Evolutionary conservation across 2,329 filamentous ascomycete species (phyloP).

Genomic region (Colletotrichum lindemuthianum): DNA sequence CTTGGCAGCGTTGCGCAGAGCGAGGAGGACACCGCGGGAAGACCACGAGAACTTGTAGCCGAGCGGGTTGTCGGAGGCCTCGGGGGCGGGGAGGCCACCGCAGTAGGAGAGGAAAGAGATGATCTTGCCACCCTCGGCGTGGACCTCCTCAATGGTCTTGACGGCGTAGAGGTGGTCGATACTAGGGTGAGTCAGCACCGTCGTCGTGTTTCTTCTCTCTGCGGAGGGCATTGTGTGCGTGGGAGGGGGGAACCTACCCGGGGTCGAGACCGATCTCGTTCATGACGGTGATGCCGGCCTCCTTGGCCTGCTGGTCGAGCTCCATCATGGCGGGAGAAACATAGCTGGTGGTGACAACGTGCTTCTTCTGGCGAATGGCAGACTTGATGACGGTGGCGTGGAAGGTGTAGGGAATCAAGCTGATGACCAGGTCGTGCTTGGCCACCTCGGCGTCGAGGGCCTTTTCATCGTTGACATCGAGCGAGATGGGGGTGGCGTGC

Average conservation of each 20-base stretch:
- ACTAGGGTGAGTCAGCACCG: slow-evolving; percentile 42
- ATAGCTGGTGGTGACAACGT: slow-evolving; percentile 96
- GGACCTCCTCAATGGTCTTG: slow-evolving; percentile 89
- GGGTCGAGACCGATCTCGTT: slow-evolving; percentile 85
- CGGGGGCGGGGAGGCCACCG: slow-evolving; percentile 77
- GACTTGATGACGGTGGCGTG: slow-evolving; percentile 92
- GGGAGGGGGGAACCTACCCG: neutral
- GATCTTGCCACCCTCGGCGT: slow-evolving; percentile 87
- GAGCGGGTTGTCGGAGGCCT: slow-evolving; percentile 86
- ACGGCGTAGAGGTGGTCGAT: slow-evolving; percentile 84
- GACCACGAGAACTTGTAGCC: slow-evolving; percentile 93
- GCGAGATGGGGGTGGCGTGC: slow-evolving; percentile 78
- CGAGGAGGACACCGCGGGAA: slow-evolving; percentile 85
- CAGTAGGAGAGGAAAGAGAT: slow-evolving; percentile 85
- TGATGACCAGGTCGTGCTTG: slow-evolving; percentile 82
- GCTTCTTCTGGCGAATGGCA: slow-evolving; percentile 91
- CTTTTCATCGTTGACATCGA: slow-evolving; percentile 81
- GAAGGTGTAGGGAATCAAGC: slow-evolving; percentile 90
- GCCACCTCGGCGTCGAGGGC: slow-evolving; percentile 84
- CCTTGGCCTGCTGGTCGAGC: slow-evolving; percentile 84
- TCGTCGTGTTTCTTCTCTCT: too few relatives aligned
- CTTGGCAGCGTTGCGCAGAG: slow-evolving; percentile 85
- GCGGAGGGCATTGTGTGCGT: neutral
- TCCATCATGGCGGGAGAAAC: slow-evolving; percentile 93
- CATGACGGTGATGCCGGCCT: slow-evolving; percentile 95